Percentiles rank a stretch among this genome's conserved stretches.
These are phyloP conservation scores for Amphichorda felina DNA, from an alignment of 2,329 filamentous ascomycete genomes.

Conservation along the genomic window DNA sequence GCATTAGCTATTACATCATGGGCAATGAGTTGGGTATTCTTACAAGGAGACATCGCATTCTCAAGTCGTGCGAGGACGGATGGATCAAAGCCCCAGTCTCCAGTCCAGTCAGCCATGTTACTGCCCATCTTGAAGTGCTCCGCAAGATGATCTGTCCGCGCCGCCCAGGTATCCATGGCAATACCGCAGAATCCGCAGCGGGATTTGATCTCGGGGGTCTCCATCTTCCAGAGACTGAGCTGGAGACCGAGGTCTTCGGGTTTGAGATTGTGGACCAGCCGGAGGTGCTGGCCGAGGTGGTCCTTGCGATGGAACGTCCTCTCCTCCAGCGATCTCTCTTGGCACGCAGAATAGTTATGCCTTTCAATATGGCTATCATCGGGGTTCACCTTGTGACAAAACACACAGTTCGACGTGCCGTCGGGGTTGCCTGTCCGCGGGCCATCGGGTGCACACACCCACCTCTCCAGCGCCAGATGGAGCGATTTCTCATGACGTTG, in stretches of 20 bases:
- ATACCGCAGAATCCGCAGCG: constrained; percentile 28
- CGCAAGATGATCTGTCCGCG: constrained; percentile 24
- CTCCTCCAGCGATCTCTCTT: constrained; percentile 32
- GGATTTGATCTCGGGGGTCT: constrained; percentile 20
- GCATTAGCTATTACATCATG: no score
- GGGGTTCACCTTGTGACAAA: constrained; percentile 20
- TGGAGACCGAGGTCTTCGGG: constrained; percentile 6
- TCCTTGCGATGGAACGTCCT: constrained; percentile 31
- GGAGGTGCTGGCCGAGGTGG: constrained; percentile 29
- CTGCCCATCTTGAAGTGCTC: constrained; percentile 28
- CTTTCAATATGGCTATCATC: constrained; percentile 17
- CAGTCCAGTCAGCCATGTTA: constrained; percentile 30
- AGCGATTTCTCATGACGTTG: constrained; percentile 36
- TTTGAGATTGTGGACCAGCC: constrained; percentile 27
- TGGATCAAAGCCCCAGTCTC: constrained; percentile 27
- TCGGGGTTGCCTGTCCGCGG: constrained; percentile 24
- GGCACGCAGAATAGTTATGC: constrained; percentile 32
- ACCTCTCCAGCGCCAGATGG: constrained; percentile 32
- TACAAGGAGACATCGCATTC: constrained; percentile 28
- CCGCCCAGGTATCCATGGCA: constrained; percentile 21
- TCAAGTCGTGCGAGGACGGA: constrained; percentile 22
- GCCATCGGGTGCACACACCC: constrained; percentile 28
- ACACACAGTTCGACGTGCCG: constrained; percentile 24
- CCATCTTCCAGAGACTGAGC: constrained; percentile 20
- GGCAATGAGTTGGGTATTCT: no score